Conservation (phyloP, 140 eudicot species). For the Stevia rebaudiana region DNA sequence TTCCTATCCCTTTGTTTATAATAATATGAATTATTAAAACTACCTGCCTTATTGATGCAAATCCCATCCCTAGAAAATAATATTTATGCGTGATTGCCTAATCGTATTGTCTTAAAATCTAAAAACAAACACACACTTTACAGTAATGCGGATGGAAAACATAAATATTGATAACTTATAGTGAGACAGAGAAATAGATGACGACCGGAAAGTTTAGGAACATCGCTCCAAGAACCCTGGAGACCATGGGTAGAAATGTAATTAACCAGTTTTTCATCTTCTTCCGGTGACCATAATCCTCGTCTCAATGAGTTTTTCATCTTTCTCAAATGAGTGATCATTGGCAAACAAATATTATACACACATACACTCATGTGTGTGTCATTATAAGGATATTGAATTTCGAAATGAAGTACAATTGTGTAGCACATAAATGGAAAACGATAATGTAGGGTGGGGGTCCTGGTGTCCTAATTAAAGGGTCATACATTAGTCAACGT, state of each 20-base stretch:
- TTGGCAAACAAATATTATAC: neutral
- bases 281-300: constrained; percentile 84
- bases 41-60: no score
- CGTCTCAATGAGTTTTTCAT: constrained; percentile 42
- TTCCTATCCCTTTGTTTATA: no score
- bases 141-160: no score
- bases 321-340: neutral
- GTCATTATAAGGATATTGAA: neutral
- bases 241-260: constrained; percentile 50
- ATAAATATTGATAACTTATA: no score
- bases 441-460: constrained; percentile 2
- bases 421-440: neutral
- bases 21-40: no score
- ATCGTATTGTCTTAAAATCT: no score
- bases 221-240: constrained; percentile 71
- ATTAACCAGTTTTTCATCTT: constrained; percentile 64
- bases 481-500: neutral
- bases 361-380: neutral
- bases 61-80: no score
- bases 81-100: no score
- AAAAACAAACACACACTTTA: no score
- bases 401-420: neutral
- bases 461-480: neutral
- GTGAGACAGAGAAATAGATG: constrained; percentile 7
- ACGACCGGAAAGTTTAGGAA: constrained; percentile 62